These are phyloP conservation scores for Cichorium intybus DNA, from an alignment of 140 eudicot genomes.

Conservation along the genomic window DNA sequence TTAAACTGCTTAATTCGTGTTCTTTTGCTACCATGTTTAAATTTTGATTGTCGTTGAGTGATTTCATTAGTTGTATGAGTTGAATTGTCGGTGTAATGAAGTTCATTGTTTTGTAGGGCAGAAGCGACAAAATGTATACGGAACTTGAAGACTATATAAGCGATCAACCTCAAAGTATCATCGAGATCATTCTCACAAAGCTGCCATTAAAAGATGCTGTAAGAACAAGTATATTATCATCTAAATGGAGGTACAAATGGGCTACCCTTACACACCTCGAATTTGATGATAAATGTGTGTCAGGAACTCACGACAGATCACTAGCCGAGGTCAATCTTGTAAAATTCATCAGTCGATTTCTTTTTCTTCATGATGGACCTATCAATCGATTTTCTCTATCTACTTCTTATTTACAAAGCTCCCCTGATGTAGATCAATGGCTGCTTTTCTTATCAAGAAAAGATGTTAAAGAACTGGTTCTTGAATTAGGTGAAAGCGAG, in stretches of 20 bases:
- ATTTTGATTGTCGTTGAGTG: background rate
- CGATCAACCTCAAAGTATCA: slow-evolving; percentile 76
- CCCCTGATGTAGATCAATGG: slow-evolving; percentile 75
- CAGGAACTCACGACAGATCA: slow-evolving; percentile 37
- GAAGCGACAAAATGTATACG: slow-evolving; percentile 28
- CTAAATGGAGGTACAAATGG: slow-evolving; percentile 87
- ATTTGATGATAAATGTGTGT: slow-evolving; percentile 72
- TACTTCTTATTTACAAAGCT: slow-evolving; percentile 47
- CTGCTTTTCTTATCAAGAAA: slow-evolving; percentile 66
- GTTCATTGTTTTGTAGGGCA: background rate
- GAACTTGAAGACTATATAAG: slow-evolving; percentile 54
- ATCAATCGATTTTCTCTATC: slow-evolving; percentile 54
- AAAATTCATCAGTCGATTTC: slow-evolving; percentile 44
- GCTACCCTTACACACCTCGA: slow-evolving; percentile 64
- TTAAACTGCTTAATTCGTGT: background rate
- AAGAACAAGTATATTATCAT: slow-evolving; percentile 69
- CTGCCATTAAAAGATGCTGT: slow-evolving; percentile 72
- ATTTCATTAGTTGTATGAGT: background rate
- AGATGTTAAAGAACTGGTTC: slow-evolving; percentile 49
- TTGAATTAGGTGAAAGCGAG: slow-evolving; percentile 68
- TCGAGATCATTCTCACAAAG: slow-evolving; percentile 68
- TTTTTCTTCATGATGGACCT: slow-evolving; percentile 71
- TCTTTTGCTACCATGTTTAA: background rate
- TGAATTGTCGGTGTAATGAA: too few species aligned
- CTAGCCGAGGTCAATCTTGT: slow-evolving; percentile 34